Evolutionary conservation across 768 basidiomycete genomes (phyloP).

Genomic region (Boletus coccyginus): DNA sequence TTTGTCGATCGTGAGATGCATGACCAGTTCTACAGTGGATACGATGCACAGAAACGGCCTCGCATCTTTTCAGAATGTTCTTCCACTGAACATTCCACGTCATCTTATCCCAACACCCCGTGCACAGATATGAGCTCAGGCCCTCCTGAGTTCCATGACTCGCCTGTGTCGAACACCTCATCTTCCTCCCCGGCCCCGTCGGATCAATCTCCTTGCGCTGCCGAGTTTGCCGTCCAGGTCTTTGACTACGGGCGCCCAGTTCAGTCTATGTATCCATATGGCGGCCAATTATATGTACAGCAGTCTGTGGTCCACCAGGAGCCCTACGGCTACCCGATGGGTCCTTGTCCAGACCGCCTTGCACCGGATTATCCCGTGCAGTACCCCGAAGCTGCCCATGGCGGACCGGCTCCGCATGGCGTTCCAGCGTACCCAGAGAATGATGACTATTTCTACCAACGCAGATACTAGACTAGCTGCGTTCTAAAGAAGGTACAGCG

Average conservation of each 20-base stretch:
- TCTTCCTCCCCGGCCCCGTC: conserved; percentile 23
- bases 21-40: conserved; percentile 4
- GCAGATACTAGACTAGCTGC: conserved; percentile 6
- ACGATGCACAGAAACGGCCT: conserved; percentile 16
- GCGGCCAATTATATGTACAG: conserved; percentile 2
- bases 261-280: conserved; percentile 7
- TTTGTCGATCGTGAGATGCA: conserved; percentile 7
- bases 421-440: conserved; percentile 10
- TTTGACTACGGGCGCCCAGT: conserved; percentile 1
- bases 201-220: conserved; percentile 22
- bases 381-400: conserved; percentile 7
- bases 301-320: conserved; percentile 8
- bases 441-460: conserved; percentile 10
- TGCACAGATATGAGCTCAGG: conserved; percentile 13
- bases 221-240: conserved; percentile 8
- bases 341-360: conserved; percentile 12
- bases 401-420: conserved; percentile 12
- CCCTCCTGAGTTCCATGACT: conserved; percentile 19
- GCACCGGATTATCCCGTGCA: conserved; percentile 8
- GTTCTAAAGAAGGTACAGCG: background rate
- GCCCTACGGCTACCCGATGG: conserved; percentile 10
- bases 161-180: conserved; percentile 17
- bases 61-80: conserved; percentile 11
- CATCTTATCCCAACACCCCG: conserved; percentile 11
- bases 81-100: conserved; percentile 1